A percentile compares a stretch with the other conserved stretches of the same genome.
Evolutionary conservation across 257 asterid species (phyloP).

Genomic region (Penstemon barbatus): DNA sequence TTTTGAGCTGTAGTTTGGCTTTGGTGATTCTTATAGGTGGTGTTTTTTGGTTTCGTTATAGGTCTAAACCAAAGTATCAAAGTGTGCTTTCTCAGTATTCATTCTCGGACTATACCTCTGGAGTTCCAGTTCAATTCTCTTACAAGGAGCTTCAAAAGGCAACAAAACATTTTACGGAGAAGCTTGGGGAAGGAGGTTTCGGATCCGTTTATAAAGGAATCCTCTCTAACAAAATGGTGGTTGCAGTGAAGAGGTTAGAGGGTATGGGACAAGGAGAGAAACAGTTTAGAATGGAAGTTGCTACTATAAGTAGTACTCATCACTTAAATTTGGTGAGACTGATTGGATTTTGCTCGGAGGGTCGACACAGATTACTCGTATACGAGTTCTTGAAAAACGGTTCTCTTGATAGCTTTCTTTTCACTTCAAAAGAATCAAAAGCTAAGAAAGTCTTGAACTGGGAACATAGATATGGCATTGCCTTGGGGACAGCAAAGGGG

Average conservation of each 20-base stretch:
- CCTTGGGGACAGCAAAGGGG: constrained; percentile 48
- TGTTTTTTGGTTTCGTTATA: constrained; percentile 43
- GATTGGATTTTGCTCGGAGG: constrained; percentile 48
- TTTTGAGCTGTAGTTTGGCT: constrained; percentile 38
- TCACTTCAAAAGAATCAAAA: constrained; percentile 1
- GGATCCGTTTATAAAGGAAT: constrained; percentile 45
- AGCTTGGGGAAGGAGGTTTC: constrained; percentile 47
- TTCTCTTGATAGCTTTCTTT: constrained; percentile 41
- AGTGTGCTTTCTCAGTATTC: constrained; percentile 48
- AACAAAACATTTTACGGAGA: constrained; percentile 36
- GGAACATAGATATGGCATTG: constrained; percentile 40
- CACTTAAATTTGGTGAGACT: constrained; percentile 54
- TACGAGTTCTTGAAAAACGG: constrained; percentile 58
- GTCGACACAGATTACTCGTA: constrained; percentile 43
- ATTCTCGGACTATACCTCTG: constrained; percentile 74
- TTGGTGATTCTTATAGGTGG: constrained; percentile 38
- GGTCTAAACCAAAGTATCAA: constrained; percentile 47
- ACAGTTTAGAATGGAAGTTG: constrained; percentile 55
- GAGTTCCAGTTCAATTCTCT: constrained; percentile 60
- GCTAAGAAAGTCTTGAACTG: constrained; percentile 33
- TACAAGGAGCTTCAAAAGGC: constrained; percentile 41
- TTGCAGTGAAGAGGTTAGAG: constrained; percentile 54
- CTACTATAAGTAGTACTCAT: constrained; percentile 49
- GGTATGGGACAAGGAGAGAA: constrained; percentile 46
- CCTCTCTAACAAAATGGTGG: constrained; percentile 31